Percentiles rank a stretch among this genome's conserved stretches.
Evolutionary conservation across 192 early-diverging fungal genomes (phyloP).

Genomic region (Linnemannia exigua): DNA sequence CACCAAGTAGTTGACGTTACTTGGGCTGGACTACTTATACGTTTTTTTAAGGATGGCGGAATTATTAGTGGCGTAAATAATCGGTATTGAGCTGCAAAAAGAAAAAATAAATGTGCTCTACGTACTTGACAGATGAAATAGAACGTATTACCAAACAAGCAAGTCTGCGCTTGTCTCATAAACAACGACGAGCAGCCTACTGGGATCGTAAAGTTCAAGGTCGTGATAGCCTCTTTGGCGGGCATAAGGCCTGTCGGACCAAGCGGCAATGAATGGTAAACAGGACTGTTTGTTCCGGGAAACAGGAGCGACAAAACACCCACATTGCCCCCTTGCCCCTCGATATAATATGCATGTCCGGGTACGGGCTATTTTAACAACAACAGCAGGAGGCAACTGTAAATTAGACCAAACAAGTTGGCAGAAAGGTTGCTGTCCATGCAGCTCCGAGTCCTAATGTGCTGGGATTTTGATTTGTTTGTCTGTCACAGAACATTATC

Average conservation of each 20-base stretch:
- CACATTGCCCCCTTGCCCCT: background rate
- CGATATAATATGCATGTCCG: background rate
- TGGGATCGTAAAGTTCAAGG: background rate
- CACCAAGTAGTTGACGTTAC: constrained; percentile 9
- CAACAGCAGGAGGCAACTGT: too few relatives aligned
- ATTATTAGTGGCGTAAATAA: background rate
- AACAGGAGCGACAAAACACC: background rate
- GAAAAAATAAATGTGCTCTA: background rate
- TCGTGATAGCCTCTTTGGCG: background rate
- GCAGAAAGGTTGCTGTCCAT: background rate
- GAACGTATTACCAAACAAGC: background rate
- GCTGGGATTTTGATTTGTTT: background rate
- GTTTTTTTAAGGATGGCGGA: background rate
- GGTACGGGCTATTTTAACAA: background rate
- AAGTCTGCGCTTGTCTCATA: background rate
- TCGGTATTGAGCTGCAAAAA: too few relatives aligned
- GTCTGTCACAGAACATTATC: background rate
- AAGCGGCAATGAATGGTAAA: constrained; percentile 14
- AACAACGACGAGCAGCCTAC: background rate
- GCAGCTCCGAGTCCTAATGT: background rate
- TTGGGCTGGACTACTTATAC: background rate
- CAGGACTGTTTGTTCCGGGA: background rate
- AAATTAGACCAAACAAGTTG: background rate
- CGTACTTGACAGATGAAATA: background rate
- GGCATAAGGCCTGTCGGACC: background rate